These are phyloP conservation scores for Fusarium pseudonygamai DNA, from an alignment of 2,329 filamentous ascomycete species.

Conservation along the genomic window DNA sequence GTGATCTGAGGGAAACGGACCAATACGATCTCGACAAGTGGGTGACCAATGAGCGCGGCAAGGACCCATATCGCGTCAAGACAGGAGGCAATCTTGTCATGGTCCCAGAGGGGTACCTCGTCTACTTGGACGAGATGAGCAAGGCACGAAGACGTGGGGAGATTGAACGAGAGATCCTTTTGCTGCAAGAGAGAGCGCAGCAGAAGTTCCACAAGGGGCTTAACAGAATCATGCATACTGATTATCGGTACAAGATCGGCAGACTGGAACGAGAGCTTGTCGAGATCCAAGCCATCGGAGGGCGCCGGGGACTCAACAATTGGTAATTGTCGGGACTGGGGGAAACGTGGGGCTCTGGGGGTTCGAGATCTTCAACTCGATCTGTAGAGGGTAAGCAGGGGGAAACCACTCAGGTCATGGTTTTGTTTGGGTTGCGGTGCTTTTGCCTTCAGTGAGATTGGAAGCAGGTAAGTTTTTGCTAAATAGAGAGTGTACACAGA, in stretches of 20 bases:
- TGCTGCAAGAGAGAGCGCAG: not conserved
- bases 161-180: accelerated
- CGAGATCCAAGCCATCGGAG: not conserved
- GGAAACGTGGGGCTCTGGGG: not conserved
- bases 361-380: not conserved
- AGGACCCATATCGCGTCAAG: no score
- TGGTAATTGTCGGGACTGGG: not conserved
- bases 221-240: no score
- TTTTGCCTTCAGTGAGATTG: not conserved
- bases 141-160: not conserved
- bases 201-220: accelerated
- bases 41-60: not conserved
- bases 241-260: no score
- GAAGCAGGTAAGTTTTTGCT: accelerated
- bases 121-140: not conserved
- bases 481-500: accelerated
- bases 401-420: not conserved
- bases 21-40: not conserved
- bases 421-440: accelerated
- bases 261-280: no score
- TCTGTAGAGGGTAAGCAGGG: accelerated
- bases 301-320: not conserved
- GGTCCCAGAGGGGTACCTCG: accelerated
- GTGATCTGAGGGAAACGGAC: accelerated
- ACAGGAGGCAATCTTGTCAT: accelerated